Percentiles rank a stretch among this genome's conserved stretches.
Evolutionary conservation across 1,139 yeast species (phyloP).

Genomic region (Nadsonia commutata): DNA sequence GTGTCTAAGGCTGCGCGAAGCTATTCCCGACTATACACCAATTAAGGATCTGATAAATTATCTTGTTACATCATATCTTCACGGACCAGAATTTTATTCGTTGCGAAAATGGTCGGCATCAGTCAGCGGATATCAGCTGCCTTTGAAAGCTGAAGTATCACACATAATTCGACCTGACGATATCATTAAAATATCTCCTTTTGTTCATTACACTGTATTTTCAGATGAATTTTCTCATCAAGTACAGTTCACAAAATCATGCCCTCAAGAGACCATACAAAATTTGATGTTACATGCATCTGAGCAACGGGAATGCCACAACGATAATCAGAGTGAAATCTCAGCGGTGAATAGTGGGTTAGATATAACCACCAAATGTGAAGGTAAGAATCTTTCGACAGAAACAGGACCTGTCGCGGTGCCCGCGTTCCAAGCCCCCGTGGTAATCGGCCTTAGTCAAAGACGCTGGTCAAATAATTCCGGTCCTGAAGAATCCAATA

Average conservation of each 20-base stretch:
- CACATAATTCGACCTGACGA: not conserved
- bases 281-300: too few species aligned
- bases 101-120: not conserved
- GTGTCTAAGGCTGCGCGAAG: not conserved
- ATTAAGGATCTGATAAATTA: not conserved
- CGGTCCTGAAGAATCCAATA: not conserved
- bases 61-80: not conserved
- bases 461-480: not conserved
- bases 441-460: too few species aligned
- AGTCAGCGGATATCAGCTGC: not conserved
- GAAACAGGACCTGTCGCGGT: too few species aligned
- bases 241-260: not conserved
- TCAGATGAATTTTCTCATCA: not conserved
- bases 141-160: not conserved
- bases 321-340: too few species aligned
- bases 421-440: too few species aligned
- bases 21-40: not conserved
- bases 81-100: not conserved
- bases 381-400: too few species aligned
- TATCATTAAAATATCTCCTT: not conserved
- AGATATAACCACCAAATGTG: too few species aligned
- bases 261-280: too few species aligned
- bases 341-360: too few species aligned
- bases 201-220: not conserved
- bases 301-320: too few species aligned